phyloP scores from a whole-genome alignment of 2,329 filamentous ascomycete genomes.

The Cladosporium sp. region DNA sequence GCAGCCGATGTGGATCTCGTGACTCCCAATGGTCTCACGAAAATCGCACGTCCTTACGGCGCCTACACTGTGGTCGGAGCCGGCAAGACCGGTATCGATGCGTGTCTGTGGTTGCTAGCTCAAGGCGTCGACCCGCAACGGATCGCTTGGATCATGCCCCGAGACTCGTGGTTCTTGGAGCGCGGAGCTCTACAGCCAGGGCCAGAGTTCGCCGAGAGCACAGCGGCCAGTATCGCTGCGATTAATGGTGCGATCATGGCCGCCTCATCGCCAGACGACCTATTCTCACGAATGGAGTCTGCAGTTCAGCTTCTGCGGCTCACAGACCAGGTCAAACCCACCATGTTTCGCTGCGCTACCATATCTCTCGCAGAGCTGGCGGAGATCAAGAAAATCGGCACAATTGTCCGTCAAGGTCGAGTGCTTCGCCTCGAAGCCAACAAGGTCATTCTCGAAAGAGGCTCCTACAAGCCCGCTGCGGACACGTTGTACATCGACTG shows the following conservation, averaged over 20 bases:
- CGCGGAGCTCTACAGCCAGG: slow-evolving; percentile 15
- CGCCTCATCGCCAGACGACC: slow-evolving; percentile 15
- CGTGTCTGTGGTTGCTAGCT: slow-evolving; percentile 18
- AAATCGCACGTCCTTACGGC: slow-evolving; percentile 8
- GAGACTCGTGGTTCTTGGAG: slow-evolving; percentile 18
- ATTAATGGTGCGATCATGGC: slow-evolving; percentile 12
- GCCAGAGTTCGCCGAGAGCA: not conserved
- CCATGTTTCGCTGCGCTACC: slow-evolving; percentile 18
- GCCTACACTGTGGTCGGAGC: slow-evolving; percentile 20
- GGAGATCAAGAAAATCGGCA: slow-evolving; percentile 14
- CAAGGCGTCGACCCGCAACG: slow-evolving; percentile 10
- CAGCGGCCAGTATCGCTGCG: not conserved
- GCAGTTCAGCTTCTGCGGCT: slow-evolving; percentile 9
- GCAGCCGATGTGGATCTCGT: slow-evolving; percentile 9
- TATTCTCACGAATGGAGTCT: slow-evolving; percentile 11
- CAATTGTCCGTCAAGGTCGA: slow-evolving; percentile 16
- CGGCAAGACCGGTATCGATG: slow-evolving; percentile 21
- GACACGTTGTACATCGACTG: slow-evolving; percentile 21
- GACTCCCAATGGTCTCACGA: slow-evolving; percentile 14
- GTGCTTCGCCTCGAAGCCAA: slow-evolving; percentile 5
- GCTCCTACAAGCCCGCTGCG: not conserved
- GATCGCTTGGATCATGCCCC: slow-evolving; percentile 23
- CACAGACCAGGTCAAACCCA: slow-evolving; percentile 13
- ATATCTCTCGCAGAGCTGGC: slow-evolving; percentile 17
- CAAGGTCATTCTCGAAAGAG: slow-evolving; percentile 14